A percentile compares a stretch with the other conserved stretches of the same genome.
Conservation (phyloP, 306 rosid genomes). For the Cicer arietinum region DNA sequence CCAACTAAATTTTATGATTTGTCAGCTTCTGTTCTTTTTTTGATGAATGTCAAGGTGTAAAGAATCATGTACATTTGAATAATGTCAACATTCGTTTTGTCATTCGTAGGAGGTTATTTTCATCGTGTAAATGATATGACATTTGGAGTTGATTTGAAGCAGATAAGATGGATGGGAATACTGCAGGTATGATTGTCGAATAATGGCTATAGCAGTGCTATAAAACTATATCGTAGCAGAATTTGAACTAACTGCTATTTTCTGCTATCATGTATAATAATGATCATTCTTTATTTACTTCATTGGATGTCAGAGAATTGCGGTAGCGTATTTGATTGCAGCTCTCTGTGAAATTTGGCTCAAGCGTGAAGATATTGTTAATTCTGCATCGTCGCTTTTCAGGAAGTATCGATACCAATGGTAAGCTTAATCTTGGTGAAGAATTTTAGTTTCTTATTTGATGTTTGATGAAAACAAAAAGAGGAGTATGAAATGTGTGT, state of each 20-base stretch:
- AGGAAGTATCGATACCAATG: conserved; percentile 75
- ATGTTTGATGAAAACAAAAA: conserved; percentile 5
- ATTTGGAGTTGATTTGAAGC: conserved; percentile 85
- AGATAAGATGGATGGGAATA: conserved; percentile 86
- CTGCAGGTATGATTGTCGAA: conserved; percentile 63
- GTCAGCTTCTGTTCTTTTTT: conserved; percentile 22
- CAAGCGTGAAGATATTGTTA: conserved; percentile 61
- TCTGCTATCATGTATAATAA: not conserved
- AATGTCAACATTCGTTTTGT: conserved; percentile 7
- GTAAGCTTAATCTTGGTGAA: conserved; percentile 53
- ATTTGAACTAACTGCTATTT: too few relatives aligned
- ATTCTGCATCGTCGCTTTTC: conserved; percentile 67
- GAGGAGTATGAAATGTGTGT: too few relatives aligned
- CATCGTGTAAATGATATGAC: conserved; percentile 76
- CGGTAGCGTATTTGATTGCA: conserved; percentile 72
- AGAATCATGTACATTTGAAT: conserved; percentile 4
- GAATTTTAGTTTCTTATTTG: conserved; percentile 10
- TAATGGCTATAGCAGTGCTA: too few relatives aligned
- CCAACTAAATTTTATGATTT: conserved; percentile 35
- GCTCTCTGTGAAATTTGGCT: conserved; percentile 98
- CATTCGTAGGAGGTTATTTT: conserved; percentile 77
- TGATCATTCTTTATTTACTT: conserved; percentile 8
- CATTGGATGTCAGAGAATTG: conserved; percentile 71
- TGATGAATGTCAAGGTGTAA: not conserved
- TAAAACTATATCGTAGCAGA: too few relatives aligned